A percentile compares a stretch with the other conserved stretches of the same genome.
phyloP scores from a whole-genome alignment of 257 asterid genomes.

The Misopates orontium region DNA sequence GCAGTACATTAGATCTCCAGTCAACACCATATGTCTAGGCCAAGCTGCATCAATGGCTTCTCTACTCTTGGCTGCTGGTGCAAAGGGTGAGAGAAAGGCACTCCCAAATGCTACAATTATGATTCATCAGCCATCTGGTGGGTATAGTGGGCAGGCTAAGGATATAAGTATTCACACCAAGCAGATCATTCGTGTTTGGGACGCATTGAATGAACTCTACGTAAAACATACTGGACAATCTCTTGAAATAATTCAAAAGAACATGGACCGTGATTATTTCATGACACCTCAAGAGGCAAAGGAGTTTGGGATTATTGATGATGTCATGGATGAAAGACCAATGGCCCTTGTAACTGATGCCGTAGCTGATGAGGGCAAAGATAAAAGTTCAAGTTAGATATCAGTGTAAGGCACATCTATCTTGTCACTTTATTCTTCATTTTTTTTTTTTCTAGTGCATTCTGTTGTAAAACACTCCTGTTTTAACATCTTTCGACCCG shows the following conservation, averaged over 20 bases:
- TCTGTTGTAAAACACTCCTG: too few species aligned
- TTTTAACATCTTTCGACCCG: too few species aligned
- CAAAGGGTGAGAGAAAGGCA: conserved; percentile 84
- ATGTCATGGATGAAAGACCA: conserved; percentile 84
- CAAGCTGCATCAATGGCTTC: conserved; percentile 99
- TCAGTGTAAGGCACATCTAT: conserved; percentile 35
- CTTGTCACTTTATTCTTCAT: neutral
- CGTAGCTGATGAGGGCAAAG: conserved; percentile 54
- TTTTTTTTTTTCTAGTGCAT: too few species aligned
- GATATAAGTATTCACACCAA: conserved; percentile 85
- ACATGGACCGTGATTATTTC: conserved; percentile 89
- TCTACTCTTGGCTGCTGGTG: conserved; percentile 93
- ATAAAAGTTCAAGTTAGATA: conserved; percentile 54
- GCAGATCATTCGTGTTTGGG: conserved; percentile 87
- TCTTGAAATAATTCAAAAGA: conserved; percentile 57
- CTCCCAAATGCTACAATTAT: conserved; percentile 90
- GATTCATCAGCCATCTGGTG: conserved; percentile 98
- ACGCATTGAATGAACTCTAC: conserved; percentile 68
- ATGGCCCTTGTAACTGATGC: conserved; percentile 70
- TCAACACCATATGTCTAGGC: conserved; percentile 85
- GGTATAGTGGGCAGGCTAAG: conserved; percentile 89
- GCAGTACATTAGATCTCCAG: conserved; percentile 92
- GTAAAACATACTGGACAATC: conserved; percentile 85
- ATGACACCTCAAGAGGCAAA: conserved; percentile 95
- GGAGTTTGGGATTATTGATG: conserved; percentile 90